Evolutionary conservation across 2,329 filamentous ascomycete genomes (phyloP).

Genomic region (Beauveria sp.): DNA sequence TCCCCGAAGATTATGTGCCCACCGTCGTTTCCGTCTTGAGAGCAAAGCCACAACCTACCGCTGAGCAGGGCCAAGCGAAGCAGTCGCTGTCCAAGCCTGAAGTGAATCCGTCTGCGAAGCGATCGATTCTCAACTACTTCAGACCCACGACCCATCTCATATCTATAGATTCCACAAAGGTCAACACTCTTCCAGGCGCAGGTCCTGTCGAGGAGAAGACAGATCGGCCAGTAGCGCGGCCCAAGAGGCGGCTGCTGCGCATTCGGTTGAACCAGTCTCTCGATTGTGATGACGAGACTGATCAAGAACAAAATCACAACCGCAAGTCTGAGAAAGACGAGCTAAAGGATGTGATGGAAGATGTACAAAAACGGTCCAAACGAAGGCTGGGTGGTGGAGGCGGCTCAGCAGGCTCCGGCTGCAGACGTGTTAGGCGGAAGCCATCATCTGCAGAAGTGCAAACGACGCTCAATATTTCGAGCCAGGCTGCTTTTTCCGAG

Average conservation of each 20-base stretch:
- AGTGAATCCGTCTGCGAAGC: constrained; percentile 16
- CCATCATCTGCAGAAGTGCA: constrained; percentile 24
- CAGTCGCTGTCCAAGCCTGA: neutral
- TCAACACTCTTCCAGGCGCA: neutral
- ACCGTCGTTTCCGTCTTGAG: neutral
- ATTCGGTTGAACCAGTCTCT: constrained; percentile 18
- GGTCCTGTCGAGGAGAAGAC: neutral
- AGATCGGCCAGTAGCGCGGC: neutral
- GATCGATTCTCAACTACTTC: constrained; percentile 35
- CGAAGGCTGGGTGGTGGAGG: neutral
- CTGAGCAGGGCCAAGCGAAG: neutral
- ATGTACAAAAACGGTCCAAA: neutral
- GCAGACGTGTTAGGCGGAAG: constrained; percentile 11
- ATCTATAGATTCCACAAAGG: neutral
- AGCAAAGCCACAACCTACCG: neutral
- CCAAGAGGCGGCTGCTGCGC: constrained; percentile 20
- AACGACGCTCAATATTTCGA: constrained; percentile 37
- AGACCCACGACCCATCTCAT: constrained; percentile 18
- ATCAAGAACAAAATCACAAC: neutral
- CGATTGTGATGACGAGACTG: constrained; percentile 2
- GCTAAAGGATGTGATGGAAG: neutral
- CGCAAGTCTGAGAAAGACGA: neutral
- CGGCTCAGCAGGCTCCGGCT: neutral
- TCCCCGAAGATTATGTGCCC: neutral
- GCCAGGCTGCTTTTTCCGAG: constrained; percentile 34